Evolutionary conservation across 768 basidiomycete genomes (phyloP).

Genomic region (Kwoniella botswanensis): DNA sequence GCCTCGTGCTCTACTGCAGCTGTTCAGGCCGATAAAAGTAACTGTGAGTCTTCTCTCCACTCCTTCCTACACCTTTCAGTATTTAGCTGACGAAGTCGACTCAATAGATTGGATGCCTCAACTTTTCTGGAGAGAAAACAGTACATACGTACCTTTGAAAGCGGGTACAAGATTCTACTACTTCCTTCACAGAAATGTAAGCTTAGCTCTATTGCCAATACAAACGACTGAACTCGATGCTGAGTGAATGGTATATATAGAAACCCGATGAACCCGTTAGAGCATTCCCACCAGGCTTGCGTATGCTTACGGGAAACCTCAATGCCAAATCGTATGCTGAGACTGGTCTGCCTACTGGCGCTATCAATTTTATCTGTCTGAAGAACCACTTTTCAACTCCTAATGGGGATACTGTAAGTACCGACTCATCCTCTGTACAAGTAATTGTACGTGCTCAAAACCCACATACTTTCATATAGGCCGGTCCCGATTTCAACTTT

Average conservation of each 20-base stretch:
- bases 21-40: constrained; percentile 41
- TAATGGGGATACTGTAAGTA: constrained; percentile 42
- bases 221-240: not conserved
- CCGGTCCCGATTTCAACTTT: constrained; percentile 28
- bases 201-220: not conserved
- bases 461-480: not conserved
- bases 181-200: constrained; percentile 42
- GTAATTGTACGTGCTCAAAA: too few species aligned
- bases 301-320: constrained; percentile 26
- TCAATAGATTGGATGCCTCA: constrained; percentile 29
- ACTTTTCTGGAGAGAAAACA: constrained; percentile 34
- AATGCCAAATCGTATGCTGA: constrained; percentile 15
- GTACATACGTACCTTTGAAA: constrained; percentile 24
- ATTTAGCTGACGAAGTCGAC: too few species aligned
- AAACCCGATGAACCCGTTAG: constrained; percentile 24
- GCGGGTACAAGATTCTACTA: constrained; percentile 49
- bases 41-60: constrained; percentile 17
- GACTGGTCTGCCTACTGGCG: constrained; percentile 8
- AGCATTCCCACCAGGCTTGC: constrained; percentile 42
- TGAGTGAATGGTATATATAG: constrained; percentile 1
- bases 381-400: constrained; percentile 25
- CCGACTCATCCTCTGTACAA: not conserved
- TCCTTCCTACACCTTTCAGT: not conserved
- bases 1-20: constrained; percentile 35
- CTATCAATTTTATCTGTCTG: constrained; percentile 29